Evolutionary conservation across 2,329 filamentous ascomycete genomes (phyloP).

Genomic region (Venturia effusa): DNA sequence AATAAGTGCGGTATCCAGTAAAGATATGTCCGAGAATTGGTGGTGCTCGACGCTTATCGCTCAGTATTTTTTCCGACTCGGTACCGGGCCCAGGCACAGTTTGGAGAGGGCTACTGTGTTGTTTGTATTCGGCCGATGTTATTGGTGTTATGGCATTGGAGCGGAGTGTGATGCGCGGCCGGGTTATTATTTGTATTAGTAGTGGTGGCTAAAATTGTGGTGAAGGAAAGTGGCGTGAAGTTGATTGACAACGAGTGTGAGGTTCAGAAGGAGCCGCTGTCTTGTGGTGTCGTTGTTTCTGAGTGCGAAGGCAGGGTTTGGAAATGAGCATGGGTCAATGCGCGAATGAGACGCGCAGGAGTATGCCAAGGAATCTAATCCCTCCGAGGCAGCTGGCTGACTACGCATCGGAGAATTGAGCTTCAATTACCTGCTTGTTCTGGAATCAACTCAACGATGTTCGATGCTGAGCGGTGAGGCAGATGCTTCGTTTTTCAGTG

Average conservation of each 20-base stretch:
- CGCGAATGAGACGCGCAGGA: background rate
- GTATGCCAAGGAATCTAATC: background rate
- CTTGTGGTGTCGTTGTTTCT: background rate
- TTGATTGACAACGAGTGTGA: background rate
- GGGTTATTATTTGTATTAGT: background rate
- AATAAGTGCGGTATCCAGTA: background rate
- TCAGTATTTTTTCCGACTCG: background rate
- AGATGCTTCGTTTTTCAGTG: no score
- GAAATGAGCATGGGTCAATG: background rate
- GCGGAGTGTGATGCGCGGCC: background rate
- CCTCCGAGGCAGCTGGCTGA: background rate
- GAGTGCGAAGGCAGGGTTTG: background rate
- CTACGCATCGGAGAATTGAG: background rate
- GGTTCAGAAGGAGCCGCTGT: background rate
- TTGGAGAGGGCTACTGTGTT: background rate
- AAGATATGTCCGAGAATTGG: background rate
- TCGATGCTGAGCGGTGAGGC: background rate
- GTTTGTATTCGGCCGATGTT: background rate
- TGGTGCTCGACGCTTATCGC: background rate
- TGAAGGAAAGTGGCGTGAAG: background rate
- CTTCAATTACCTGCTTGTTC: background rate
- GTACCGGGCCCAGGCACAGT: background rate
- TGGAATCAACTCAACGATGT: background rate
- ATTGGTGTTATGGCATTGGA: background rate
- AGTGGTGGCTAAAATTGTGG: background rate